Evolutionary conservation across 2,329 filamentous ascomycete species (phyloP), one percentile per base, ranked within the genome.

Genomic region (Fusarium bulbicola): DNA sequence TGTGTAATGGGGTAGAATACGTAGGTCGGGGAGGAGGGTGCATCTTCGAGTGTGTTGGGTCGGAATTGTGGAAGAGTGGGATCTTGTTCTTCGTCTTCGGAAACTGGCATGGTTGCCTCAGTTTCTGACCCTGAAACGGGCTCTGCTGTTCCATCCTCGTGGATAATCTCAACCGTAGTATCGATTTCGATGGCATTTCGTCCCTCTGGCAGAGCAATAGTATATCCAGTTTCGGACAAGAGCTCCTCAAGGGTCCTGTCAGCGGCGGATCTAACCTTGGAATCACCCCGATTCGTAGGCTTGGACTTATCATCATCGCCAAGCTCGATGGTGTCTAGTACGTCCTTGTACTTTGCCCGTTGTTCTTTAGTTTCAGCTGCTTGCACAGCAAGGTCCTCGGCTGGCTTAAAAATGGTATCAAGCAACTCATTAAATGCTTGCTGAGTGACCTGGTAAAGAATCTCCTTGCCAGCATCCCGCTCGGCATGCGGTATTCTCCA

Each of bases 371-470:
- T 93, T 54, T 88, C 86, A 14, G 89, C 88, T 16, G 91, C 91
- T 61, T 90, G 87, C 66, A 96, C 83, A 4, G 94, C 91, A 24
- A 93, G 81, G 71, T 95, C 91, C 81, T 98, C 95, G 73, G 92
- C 92, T 9, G 88, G 86, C 74, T 92, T 92, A 84, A 99, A 99
- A 0, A 99, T 86, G 3, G 91, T 88, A 78, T 98, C 94, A 1
- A 99, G 88, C 5, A 98, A 85, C 82, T 98, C 95, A 78, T 98
- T 98, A 83, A 97, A 94, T 1, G 94, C 82, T 81, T 97, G 93
- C 81, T 98, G 95, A 1, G 94, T 95, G 37, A 97, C 91, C 80
- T 97, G 93, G 78, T 97, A 98, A 3, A 98, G 85, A 8, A 98
- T 92, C 79, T 98, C 94, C 75, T 92, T 94, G 42, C 94, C 94